phyloP scores from a whole-genome alignment of 805 yeast genomes.

The Lipomyces sp. region DNA sequence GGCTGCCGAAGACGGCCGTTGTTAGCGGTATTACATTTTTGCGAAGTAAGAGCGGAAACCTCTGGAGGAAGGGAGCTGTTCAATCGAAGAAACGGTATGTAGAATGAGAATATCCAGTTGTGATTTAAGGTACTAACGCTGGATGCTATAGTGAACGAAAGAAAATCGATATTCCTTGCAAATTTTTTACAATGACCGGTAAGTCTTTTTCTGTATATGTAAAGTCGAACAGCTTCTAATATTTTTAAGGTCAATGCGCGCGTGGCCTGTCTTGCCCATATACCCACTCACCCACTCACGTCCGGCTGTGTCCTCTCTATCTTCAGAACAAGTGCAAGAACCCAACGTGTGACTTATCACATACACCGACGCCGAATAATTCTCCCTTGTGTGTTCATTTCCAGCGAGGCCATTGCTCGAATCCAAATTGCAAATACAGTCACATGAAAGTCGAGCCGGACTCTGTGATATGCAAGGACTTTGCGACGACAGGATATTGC shows the following conservation, averaged over 20 bases:
- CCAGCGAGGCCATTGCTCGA: constrained; percentile 48
- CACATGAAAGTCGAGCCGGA: constrained; percentile 47
- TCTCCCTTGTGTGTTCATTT: constrained; percentile 57
- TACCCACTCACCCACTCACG: constrained; percentile 49
- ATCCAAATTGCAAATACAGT: constrained; percentile 49
- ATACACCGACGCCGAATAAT: constrained; percentile 56
- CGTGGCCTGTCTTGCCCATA: constrained; percentile 53
- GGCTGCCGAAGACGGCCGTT: constrained; percentile 31
- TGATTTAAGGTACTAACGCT: too few species aligned
- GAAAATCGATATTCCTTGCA: constrained; percentile 32
- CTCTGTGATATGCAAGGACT: constrained; percentile 58
- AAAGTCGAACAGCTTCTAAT: too few species aligned
- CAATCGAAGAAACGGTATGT: constrained; percentile 17
- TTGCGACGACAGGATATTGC: constrained; percentile 69
- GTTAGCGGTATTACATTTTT: constrained; percentile 32
- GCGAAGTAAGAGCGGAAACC: constrained; percentile 30
- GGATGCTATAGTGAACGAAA: constrained; percentile 1
- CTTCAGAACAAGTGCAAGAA: constrained; percentile 49
- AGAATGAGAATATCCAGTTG: neutral
- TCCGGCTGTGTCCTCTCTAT: constrained; percentile 54
- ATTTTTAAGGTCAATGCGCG: constrained; percentile 49
- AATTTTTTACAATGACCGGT: constrained; percentile 35
- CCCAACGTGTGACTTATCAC: constrained; percentile 52
- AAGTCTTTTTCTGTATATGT: too few species aligned
- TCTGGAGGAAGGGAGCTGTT: constrained; percentile 26